Base-by-base conservation (phyloP, 2,329 filamentous ascomycete species). In the Aspergillus texensis region DNA sequence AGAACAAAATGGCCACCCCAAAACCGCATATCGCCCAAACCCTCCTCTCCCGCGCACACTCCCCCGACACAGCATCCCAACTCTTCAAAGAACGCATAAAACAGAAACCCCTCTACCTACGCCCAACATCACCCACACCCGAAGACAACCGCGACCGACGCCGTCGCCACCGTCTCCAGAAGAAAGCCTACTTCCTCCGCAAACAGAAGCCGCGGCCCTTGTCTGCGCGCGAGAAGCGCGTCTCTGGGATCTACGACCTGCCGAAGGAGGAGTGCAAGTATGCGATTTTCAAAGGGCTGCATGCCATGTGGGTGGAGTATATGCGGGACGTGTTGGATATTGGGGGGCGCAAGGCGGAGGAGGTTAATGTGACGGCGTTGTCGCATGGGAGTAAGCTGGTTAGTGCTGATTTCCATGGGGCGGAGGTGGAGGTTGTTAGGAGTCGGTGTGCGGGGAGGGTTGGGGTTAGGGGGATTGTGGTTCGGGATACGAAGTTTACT, bases 341-440 rank as follows among this genome's bases (percentile, higher is more conserved):
- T 61, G 85, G 86, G 65, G 75, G 68, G 34, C 67, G 70, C 4
- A 24, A 61, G 66, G 9, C 28, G 4, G 57, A 45, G 24, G 50
- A 64, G 16, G 43, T 48, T 65, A 52, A 67, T 41, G 85, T 89
- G 2, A 91, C 89, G 6, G 90, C 91, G 5, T 65, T 72, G 43
- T 72, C 72, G 48, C 78, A 80, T 67, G 81, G 81, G 24, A 76
- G 74, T 58, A 91, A 95, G 77, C 81, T 99, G 39, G 89, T 87
- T 52, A 92, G 90, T 62, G 94, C 94, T 1, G 95, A 99, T 78
- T 94, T 93, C 72, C 94, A 98, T 76, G 95, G 95, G 1, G 94
- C 94, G 19, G 82, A 88, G 69, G 77, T 97, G 24, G 88, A 93
- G 79, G 92, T 98, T 26, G 91, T 94, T 61, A 82, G 94, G 70